Evolutionary conservation across 2,329 filamentous ascomycete genomes (phyloP), one percentile per base, ranked within the genome.

Genomic region (Leptodontidium sp.): DNA sequence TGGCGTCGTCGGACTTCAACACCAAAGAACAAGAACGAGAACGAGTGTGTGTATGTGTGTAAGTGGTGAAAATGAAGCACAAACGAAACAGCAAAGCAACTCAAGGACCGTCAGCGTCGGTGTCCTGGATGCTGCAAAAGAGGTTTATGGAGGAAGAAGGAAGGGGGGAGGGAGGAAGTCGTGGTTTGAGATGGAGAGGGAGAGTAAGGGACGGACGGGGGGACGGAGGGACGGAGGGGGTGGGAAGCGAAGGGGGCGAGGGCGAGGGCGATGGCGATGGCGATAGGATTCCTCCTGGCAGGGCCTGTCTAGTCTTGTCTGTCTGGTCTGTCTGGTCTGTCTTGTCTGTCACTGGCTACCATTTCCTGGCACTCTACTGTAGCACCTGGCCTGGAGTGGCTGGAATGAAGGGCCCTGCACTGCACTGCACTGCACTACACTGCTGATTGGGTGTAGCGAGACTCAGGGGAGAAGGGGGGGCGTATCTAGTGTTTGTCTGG

Each of bases 11-110:
- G 21, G 53, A 61, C 47, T 58, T 4, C 67, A 67, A 70, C 35
- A 63, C n/a, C 29, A 21, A 55, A 45, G 65, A 73, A 72, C 70
- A 69, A 73, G 58, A 45, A 21, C 50, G 21, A n/a, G 68, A 70
- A 65, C 66, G 9, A 29, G 43, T 59, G 29, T 26, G 58, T 26
- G 58, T 50, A 47, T 40, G 52, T 49, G 57, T 61, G 35, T 6
- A 45, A 6, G 59, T 32, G 29, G 29, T 26, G 52, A 24, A 58
- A 55, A 63, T 50, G 62, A 65, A 68, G 47, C 66, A 64, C 58
- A 66, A 68, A 58, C 24, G 38, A 58, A 43, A 67, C 58, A 29
- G 55, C 57, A 64, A 65, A 52, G 45, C 64, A 66, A 65, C 53
- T 64, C 65, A 12, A 63, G 49, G 68, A 59, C 21, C 47, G 55